Conservation (phyloP, 1,284 basidiomycete genomes). For the Sporisorium iseilematis-ciliati region DNA sequence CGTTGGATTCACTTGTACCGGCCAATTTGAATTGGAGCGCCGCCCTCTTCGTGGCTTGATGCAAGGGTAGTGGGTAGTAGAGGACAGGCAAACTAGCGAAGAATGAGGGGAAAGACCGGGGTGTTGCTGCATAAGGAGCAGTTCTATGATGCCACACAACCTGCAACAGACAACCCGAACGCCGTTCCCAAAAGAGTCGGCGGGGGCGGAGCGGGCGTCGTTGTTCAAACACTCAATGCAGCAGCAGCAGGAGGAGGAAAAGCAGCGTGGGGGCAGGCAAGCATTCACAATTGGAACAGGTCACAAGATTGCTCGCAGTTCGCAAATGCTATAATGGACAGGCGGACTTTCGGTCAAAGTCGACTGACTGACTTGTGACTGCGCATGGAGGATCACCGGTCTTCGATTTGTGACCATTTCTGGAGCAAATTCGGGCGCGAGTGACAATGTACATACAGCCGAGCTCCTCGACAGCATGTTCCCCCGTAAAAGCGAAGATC, state of each 20-base stretch:
- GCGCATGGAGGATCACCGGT: slow-evolving; percentile 2
- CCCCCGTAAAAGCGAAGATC: too few relatives aligned
- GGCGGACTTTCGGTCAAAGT: slow-evolving; percentile 26
- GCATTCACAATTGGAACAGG: slow-evolving; percentile 2
- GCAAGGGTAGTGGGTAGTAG: neutral
- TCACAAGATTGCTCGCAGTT: neutral
- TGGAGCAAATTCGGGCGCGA: slow-evolving; percentile 10
- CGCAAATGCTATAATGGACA: slow-evolving; percentile 23
- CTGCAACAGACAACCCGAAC: neutral
- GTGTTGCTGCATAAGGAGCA: slow-evolving; percentile 6
- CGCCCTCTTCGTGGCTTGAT: neutral
- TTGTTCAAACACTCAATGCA: neutral
- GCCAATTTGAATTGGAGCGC: slow-evolving; percentile 8
- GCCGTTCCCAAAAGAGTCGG: neutral
- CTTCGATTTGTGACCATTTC: neutral
- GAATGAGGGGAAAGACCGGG: slow-evolving; percentile 1
- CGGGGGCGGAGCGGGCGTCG: neutral
- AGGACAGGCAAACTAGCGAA: too few relatives aligned
- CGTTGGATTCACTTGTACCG: neutral
- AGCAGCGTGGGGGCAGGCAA: slow-evolving; percentile 20
- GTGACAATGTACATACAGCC: neutral
- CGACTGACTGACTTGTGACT: too few relatives aligned
- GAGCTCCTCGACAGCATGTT: neutral
- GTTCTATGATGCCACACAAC: slow-evolving; percentile 26
- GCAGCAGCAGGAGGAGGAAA: too few relatives aligned